phyloP scores from a whole-genome alignment of 306 rosid species.

The Quercus ilex region DNA sequence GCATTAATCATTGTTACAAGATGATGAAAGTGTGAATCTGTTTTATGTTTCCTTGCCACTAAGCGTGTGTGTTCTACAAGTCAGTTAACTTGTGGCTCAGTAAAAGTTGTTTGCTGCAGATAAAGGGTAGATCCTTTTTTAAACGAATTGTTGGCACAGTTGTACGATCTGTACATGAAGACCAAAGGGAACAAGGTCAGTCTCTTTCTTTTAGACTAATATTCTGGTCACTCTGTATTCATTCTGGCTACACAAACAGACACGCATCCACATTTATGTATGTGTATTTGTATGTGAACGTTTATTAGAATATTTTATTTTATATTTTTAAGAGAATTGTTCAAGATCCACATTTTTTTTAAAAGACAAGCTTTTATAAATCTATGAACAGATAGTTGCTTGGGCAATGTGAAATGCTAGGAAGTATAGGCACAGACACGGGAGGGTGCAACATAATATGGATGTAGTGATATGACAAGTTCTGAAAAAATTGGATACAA shows the following conservation, averaged over 20 bases:
- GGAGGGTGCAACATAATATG: too few species aligned
- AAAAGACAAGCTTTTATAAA: too few species aligned
- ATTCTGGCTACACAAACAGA: not conserved
- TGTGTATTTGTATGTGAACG: not conserved
- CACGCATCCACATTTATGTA: too few species aligned
- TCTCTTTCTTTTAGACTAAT: slow-evolving; percentile 5
- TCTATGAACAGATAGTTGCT: too few species aligned
- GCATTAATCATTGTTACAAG: not conserved
- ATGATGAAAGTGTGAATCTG: not conserved
- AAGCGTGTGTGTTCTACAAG: not conserved
- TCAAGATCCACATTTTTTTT: too few species aligned
- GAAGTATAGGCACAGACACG: too few species aligned
- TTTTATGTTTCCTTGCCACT: not conserved
- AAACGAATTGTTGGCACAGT: slow-evolving; percentile 93
- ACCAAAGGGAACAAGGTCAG: slow-evolving; percentile 87
- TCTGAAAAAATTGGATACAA: too few species aligned
- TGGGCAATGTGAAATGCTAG: too few species aligned
- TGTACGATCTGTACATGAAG: slow-evolving; percentile 89
- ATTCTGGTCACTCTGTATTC: not conserved
- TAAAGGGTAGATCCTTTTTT: slow-evolving; percentile 72
- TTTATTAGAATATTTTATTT: not conserved
- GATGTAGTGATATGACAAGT: too few species aligned
- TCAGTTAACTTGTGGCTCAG: not conserved
- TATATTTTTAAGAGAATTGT: not conserved
- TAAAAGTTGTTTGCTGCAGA: slow-evolving; percentile 46